Percentiles rank a stretch among this genome's conserved stretches.
phyloP scores from a whole-genome alignment of 2,329 filamentous ascomycete species.

The Venturia oleaginea region DNA sequence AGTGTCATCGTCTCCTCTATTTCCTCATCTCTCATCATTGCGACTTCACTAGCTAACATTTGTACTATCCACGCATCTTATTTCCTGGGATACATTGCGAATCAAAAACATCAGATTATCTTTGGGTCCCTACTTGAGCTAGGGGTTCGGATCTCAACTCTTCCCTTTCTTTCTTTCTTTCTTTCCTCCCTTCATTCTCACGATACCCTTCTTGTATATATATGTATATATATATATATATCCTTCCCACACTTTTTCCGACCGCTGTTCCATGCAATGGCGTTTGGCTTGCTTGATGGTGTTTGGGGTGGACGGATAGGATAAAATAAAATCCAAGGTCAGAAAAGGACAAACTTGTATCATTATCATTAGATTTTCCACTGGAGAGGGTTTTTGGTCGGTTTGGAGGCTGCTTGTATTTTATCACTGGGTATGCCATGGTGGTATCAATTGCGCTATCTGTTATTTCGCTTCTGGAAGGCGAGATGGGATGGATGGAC shows the following conservation, averaged over 20 bases:
- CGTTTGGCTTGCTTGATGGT: not conserved
- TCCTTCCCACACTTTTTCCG: not conserved
- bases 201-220: conserved; percentile 4
- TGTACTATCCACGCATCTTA: not conserved
- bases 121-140: not conserved
- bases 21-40: not conserved
- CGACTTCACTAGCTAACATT: not conserved
- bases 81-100: not conserved
- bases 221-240: too few species aligned
- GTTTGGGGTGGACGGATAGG: not conserved
- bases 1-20: not conserved
- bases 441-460: not conserved
- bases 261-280: not conserved
- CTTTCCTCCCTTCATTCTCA: not conserved
- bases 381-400: not conserved
- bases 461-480: not conserved
- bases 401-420: not conserved
- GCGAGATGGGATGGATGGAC: not conserved
- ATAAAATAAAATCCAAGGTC: not conserved
- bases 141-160: not conserved
- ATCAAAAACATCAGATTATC: not conserved
- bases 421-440: not conserved
- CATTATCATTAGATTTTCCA: not conserved
- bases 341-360: not conserved
- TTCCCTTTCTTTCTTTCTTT: not conserved